These are phyloP conservation scores for Leptographium procerum DNA, from an alignment of 2,329 filamentous ascomycete species.

Conservation along the genomic window DNA sequence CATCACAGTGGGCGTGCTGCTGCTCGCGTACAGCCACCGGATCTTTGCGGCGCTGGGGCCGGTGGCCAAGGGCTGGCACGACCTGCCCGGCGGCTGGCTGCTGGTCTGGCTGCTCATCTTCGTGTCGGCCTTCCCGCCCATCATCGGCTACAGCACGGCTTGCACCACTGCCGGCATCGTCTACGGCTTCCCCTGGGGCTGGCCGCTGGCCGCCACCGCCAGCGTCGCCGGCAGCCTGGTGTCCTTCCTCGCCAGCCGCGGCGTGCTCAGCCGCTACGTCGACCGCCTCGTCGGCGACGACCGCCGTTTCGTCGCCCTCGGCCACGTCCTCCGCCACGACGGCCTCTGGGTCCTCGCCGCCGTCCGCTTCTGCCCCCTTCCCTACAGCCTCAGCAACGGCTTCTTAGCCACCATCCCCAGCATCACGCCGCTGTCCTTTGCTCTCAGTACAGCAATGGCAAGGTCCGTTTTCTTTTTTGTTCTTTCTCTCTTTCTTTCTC, in stretches of 20 bases:
- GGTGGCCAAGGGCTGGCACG: conserved; percentile 64
- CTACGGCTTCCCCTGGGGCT: conserved; percentile 51
- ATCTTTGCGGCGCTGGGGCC: conserved; percentile 70
- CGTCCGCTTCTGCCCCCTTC: conserved; percentile 84
- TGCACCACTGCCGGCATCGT: conserved; percentile 43
- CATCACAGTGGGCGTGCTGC: conserved; percentile 50
- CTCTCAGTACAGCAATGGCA: conserved; percentile 69
- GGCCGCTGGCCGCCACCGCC: conserved; percentile 71
- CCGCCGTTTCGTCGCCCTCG: conserved; percentile 76
- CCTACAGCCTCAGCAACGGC: conserved; percentile 87
- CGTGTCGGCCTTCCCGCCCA: conserved; percentile 68
- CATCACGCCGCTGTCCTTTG: conserved; percentile 65
- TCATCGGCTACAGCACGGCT: conserved; percentile 78
- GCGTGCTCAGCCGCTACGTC: conserved; percentile 68
- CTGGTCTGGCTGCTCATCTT: conserved; percentile 69
- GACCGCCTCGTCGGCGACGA: conserved; percentile 70
- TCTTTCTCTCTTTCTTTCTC: not conserved
- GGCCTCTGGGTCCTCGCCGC: conserved; percentile 81
- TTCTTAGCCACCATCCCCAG: conserved; percentile 90
- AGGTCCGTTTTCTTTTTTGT: conserved; percentile 27
- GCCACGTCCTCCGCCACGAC: conserved; percentile 80
- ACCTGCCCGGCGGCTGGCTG: conserved; percentile 57
- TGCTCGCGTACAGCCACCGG: conserved; percentile 65
- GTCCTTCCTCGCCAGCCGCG: conserved; percentile 72
- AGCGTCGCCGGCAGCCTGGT: conserved; percentile 67